Conservation (phyloP, 164 flowering plant genomes). For the Protea cynaroides region DNA sequence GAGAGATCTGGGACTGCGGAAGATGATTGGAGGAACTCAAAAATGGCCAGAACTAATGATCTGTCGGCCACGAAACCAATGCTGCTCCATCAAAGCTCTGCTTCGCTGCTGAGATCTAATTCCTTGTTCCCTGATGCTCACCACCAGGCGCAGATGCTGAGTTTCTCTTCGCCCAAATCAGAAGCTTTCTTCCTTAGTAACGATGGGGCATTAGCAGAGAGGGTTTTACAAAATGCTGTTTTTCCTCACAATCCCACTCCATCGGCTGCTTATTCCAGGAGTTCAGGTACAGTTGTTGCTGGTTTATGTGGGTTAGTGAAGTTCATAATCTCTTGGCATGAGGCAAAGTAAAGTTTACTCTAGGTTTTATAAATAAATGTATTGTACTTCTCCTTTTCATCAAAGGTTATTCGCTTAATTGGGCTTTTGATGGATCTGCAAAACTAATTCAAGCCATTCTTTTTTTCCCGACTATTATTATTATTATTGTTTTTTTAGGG, state of each 20-base stretch:
- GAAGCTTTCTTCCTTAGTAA: constrained; percentile 19
- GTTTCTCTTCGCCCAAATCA: constrained; percentile 59
- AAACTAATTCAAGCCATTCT: background rate
- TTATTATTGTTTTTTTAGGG: too few relatives aligned
- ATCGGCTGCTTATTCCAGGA: constrained; percentile 31
- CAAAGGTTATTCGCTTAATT: background rate
- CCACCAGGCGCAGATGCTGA: constrained; percentile 50
- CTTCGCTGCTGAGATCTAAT: constrained; percentile 39
- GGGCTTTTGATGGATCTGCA: constrained; percentile 11
- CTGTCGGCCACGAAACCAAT: constrained; percentile 31
- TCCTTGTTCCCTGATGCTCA: constrained; percentile 32
- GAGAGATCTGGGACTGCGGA: constrained; percentile 32
- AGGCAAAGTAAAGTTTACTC: background rate
- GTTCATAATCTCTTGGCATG: constrained; percentile 1
- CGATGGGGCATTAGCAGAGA: constrained; percentile 12
- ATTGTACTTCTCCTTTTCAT: background rate
- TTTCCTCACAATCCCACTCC: constrained; percentile 31
- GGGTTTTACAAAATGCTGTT: constrained; percentile 16
- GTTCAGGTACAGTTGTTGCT: constrained; percentile 40
- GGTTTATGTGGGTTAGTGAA: background rate
- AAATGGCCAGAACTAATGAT: constrained; percentile 46
- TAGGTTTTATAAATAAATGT: background rate
- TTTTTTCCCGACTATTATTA: too few relatives aligned
- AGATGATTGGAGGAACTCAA: constrained; percentile 54
- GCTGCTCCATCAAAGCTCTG: constrained; percentile 29